These are phyloP conservation scores for Xylogone sp. DNA, from an alignment of 2,329 filamentous ascomycete species.

Conservation along the genomic window DNA sequence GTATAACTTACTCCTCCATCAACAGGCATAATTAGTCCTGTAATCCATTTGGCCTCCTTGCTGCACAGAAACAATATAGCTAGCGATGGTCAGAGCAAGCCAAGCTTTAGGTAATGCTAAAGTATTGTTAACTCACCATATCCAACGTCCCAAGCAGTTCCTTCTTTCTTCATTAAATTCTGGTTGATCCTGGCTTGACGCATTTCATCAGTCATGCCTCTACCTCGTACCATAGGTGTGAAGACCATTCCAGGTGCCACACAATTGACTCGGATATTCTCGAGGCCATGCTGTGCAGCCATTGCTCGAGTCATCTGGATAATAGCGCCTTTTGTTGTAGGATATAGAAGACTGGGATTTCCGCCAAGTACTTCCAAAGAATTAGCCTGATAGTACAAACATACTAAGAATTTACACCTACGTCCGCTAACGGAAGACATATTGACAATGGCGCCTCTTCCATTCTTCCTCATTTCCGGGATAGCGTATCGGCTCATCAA, in stretches of 20 bases:
- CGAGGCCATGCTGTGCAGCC: slow-evolving; percentile 47
- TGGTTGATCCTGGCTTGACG: slow-evolving; percentile 34
- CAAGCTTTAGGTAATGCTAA: slow-evolving; percentile 4
- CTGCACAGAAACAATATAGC: slow-evolving; percentile 44
- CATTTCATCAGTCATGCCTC: slow-evolving; percentile 36
- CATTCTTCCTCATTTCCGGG: slow-evolving; percentile 54
- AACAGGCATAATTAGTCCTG: slow-evolving; percentile 42
- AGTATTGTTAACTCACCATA: slow-evolving; percentile 34
- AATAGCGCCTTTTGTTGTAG: slow-evolving; percentile 45
- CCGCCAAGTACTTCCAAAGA: slow-evolving; percentile 31
- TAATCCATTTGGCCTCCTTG: slow-evolving; percentile 49
- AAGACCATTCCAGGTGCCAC: slow-evolving; percentile 50
- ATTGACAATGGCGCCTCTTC: slow-evolving; percentile 34
- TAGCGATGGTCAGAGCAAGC: neutral
- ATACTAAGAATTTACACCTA: slow-evolving; percentile 4
- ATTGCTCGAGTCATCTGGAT: slow-evolving; percentile 54
- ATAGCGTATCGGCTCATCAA: slow-evolving; percentile 59
- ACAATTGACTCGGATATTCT: slow-evolving; percentile 51
- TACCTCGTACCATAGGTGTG: slow-evolving; percentile 41
- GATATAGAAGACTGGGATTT: slow-evolving; percentile 41
- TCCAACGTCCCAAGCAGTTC: slow-evolving; percentile 50
- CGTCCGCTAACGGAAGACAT: slow-evolving; percentile 31
- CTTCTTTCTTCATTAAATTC: slow-evolving; percentile 52
- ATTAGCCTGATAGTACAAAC: neutral
- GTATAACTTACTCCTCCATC: slow-evolving; percentile 35